Percentiles rank a stretch among this genome's conserved stretches.
phyloP scores from a whole-genome alignment of 2,329 filamentous ascomycete genomes.

The Nemania abortiva region DNA sequence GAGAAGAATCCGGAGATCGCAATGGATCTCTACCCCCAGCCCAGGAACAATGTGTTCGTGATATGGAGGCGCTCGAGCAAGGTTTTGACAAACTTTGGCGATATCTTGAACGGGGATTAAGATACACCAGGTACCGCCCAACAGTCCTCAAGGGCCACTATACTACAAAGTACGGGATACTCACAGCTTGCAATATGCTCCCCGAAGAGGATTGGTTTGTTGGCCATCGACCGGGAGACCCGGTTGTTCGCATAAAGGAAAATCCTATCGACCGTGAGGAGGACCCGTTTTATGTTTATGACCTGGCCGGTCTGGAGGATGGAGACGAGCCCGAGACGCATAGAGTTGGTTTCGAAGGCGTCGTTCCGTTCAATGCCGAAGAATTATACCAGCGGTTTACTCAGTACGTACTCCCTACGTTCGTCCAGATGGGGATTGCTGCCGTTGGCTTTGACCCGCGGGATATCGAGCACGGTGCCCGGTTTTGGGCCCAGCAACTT shows the following conservation, averaged over 20 bases:
- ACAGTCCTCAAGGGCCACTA: not conserved
- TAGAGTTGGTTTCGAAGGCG: conserved; percentile 26
- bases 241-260: conserved; percentile 23
- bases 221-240: conserved; percentile 36
- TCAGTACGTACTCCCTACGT: conserved; percentile 9
- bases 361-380: conserved; percentile 33
- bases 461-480: not conserved
- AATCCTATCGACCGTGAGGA: not conserved
- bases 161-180: conserved; percentile 17
- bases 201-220: conserved; percentile 26
- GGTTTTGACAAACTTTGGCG: not conserved
- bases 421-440: conserved; percentile 32
- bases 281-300: conserved; percentile 16
- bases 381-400: conserved; percentile 27
- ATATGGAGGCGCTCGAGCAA: not conserved
- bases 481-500: not conserved
- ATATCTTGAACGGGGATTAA: not conserved
- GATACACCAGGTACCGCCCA: not conserved
- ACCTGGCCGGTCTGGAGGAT: conserved; percentile 3
- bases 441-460: conserved; percentile 22
- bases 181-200: conserved; percentile 1
- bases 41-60: not conserved
- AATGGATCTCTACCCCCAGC: not conserved
- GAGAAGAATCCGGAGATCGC: not conserved
- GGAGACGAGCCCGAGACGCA: not conserved